Evolutionary conservation across 805 yeast species (phyloP), one percentile per base, ranked within the genome.

Genomic region (Wickerhamiella brachini): DNA sequence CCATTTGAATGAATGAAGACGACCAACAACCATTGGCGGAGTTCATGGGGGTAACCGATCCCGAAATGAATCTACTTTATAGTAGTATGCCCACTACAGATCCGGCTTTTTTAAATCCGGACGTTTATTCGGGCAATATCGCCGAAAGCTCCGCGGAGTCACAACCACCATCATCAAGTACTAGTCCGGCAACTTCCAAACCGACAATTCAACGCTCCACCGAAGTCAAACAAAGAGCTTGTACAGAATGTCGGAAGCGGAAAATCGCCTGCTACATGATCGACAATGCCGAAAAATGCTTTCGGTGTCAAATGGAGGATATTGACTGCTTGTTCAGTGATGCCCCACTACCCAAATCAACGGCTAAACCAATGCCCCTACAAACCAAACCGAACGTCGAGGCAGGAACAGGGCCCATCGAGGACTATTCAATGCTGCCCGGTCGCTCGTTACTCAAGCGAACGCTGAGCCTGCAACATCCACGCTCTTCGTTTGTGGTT

Each of bases 401-500:
- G 20, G 52, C 51, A n/a, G 42, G 39, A 15, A 38, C 51, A 10
- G 58, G 59, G 7, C 87, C 87, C 1, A 71, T 82, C 13, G 80
- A 77, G 49, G 89, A 83, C 63, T 83, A 83, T 64, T 74, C 85
- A 1, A 64, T 71, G 42, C 72, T 83, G 65, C 79, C 75, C 56
- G 80, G 80, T 2, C 75, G 80, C 54, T 80, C 86, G 3, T 65
- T 83, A 23, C 71, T 83, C 56, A 81, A 80, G 59, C 80, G 78
- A 57, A 81, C 88, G 0, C 69, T 81, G 31, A 76, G 85, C n/a
- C 67, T 85, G 20, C 96, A 87, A 62, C 86, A 81, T 59, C 96
- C 97, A 1, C 71, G 96, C 52, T 87, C 95, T 0, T 83, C 95
- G 18, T 86, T 86, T 60, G 84, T 80, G 59, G 81, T 89, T 20